Evolutionary conservation across 2,329 filamentous ascomycete genomes (phyloP).

Genomic region (Phaeosphaeriaceae sp.): DNA sequence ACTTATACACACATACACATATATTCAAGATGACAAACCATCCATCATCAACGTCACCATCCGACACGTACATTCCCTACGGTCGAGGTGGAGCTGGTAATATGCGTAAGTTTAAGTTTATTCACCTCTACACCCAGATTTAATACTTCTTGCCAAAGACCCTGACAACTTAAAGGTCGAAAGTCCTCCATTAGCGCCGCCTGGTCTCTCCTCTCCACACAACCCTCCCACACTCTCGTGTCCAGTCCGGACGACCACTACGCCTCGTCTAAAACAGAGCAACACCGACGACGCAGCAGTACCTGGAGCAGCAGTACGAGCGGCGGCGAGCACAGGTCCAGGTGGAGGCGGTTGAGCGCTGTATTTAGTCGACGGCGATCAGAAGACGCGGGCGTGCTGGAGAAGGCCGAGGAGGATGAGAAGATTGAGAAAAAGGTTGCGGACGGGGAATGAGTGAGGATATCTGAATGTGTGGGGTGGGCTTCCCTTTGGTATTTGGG

Average conservation of each 20-base stretch:
- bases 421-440: not conserved
- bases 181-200: conserved; percentile 14
- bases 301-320: conserved; percentile 5
- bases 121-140: too few relatives aligned
- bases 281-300: conserved; percentile 2
- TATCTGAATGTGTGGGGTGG: too few relatives aligned
- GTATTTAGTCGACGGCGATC: not conserved
- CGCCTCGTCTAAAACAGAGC: conserved; percentile 9
- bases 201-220: conserved; percentile 11
- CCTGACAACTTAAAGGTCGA: too few relatives aligned
- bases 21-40: not conserved
- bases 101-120: conserved; percentile 10
- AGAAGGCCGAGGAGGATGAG: not conserved
- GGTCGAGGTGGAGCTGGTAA: conserved; percentile 21
- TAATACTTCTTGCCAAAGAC: too few relatives aligned
- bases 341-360: not conserved
- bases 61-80: conserved; percentile 14
- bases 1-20: not conserved
- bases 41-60: not conserved
- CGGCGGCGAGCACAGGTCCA: not conserved
- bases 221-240: not conserved
- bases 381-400: not conserved
- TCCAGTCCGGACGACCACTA: conserved; percentile 13
- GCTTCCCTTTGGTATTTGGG: too few relatives aligned
- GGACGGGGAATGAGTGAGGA: not conserved